Conservation (phyloP, 2,329 filamentous ascomycete genomes). For the Coleophoma cylindrospora region DNA sequence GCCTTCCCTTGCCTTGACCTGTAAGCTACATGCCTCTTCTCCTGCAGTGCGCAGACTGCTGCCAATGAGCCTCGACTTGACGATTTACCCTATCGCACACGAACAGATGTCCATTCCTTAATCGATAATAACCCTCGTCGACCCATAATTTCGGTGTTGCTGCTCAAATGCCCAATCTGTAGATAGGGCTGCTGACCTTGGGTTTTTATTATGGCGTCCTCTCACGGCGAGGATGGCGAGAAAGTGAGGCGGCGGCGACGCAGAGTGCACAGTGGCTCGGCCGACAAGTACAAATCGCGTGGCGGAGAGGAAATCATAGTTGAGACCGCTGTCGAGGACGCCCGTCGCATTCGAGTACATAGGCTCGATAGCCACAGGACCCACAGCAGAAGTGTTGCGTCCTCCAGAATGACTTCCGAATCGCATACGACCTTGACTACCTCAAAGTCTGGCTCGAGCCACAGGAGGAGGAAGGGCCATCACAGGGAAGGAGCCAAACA, state of each 20-base stretch:
- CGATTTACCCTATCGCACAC: slow-evolving; percentile 10
- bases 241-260: slow-evolving; percentile 12
- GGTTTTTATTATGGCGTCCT: slow-evolving; percentile 13
- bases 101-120: slow-evolving; percentile 15
- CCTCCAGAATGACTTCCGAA: slow-evolving; percentile 19
- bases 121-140: slow-evolving; percentile 1
- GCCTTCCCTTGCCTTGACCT: not conserved
- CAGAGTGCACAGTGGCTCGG: slow-evolving; percentile 17
- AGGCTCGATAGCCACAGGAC: slow-evolving; percentile 16
- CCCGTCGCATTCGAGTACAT: slow-evolving; percentile 21
- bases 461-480: slow-evolving; percentile 14
- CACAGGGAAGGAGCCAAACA: slow-evolving; percentile 13
- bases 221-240: slow-evolving; percentile 8
- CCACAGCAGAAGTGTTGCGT: slow-evolving; percentile 8
- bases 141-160: not conserved
- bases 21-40: not conserved
- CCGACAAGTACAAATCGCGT: slow-evolving; percentile 12
- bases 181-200: slow-evolving; percentile 11
- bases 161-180: slow-evolving; percentile 10
- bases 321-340: slow-evolving; percentile 14
- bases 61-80: not conserved
- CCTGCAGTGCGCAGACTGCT: not conserved
- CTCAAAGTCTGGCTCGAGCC: slow-evolving; percentile 12
- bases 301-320: slow-evolving; percentile 14
- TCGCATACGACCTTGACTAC: slow-evolving; percentile 17